These are phyloP conservation scores for Suhomyces emberorum DNA, from an alignment of 805 yeast genomes.

Conservation along the genomic window DNA sequence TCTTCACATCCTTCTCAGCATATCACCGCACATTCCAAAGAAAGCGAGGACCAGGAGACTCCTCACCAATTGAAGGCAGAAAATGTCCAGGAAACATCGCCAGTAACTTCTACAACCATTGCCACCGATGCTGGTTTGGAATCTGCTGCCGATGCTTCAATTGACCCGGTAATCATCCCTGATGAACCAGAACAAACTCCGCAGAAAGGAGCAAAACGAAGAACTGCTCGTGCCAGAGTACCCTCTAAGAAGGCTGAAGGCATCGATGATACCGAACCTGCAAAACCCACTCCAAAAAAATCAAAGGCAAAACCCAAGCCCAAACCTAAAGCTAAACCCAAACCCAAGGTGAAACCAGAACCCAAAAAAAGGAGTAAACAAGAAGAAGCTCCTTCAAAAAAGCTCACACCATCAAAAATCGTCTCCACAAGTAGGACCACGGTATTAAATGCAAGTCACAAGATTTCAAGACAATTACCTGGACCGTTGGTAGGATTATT, in stretches of 20 bases:
- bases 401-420: conserved; percentile 7
- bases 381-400: conserved; percentile 3
- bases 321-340: conserved; percentile 2
- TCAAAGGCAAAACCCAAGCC: neutral
- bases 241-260: neutral
- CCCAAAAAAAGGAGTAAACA: conserved; percentile 2
- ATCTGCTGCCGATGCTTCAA: neutral
- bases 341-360: neutral
- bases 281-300: neutral
- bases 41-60: neutral
- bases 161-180: neutral
- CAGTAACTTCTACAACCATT: neutral
- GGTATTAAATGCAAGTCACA: conserved; percentile 24
- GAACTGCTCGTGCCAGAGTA: neutral
- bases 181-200: neutral
- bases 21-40: neutral
- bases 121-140: neutral
- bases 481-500: conserved; percentile 37
- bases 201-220: conserved; percentile 2
- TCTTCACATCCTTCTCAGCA: neutral
- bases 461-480: conserved; percentile 32
- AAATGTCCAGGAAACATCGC: neutral
- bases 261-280: neutral
- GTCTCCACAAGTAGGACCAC: conserved; percentile 25
- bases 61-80: neutral